Conservation (phyloP, 2,329 filamentous ascomycete species). For the Lasiodiplodia sp. region DNA sequence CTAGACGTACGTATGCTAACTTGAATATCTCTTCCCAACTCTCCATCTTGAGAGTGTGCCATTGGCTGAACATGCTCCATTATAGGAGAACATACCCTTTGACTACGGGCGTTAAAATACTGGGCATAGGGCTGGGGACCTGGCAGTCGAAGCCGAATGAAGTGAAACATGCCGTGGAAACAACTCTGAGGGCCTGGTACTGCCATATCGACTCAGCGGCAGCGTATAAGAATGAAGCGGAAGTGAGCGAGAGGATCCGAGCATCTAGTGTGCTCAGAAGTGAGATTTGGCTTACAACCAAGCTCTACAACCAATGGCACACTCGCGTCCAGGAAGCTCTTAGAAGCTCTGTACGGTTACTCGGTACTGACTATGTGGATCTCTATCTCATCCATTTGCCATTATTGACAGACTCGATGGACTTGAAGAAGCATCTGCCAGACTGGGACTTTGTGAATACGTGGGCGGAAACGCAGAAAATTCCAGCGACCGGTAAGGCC, state of each 20-base stretch:
- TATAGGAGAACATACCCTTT: conserved; percentile 58
- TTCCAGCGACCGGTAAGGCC: conserved; percentile 72
- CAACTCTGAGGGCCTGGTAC: conserved; percentile 72
- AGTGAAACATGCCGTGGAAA: conserved; percentile 74
- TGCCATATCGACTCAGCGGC: conserved; percentile 79
- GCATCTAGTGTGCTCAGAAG: conserved; percentile 69
- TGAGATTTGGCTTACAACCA: conserved; percentile 79
- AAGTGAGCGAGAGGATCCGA: conserved; percentile 76
- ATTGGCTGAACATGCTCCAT: too few relatives aligned
- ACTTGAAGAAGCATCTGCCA: conserved; percentile 71
- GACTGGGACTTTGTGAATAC: conserved; percentile 88
- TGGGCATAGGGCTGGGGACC: conserved; percentile 77
- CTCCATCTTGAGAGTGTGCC: too few relatives aligned
- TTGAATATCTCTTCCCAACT: too few relatives aligned
- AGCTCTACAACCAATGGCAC: conserved; percentile 83
- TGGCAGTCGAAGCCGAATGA: conserved; percentile 77
- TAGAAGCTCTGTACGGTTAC: conserved; percentile 66
- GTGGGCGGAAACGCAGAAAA: conserved; percentile 74
- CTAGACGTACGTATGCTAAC: too few relatives aligned
- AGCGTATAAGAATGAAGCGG: conserved; percentile 79
- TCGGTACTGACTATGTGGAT: conserved; percentile 72
- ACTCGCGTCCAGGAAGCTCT: conserved; percentile 69
- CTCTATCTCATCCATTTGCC: conserved; percentile 75
- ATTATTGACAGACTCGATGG: conserved; percentile 66
- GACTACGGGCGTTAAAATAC: conserved; percentile 78